Evolutionary conservation across 768 basidiomycete species (phyloP).

Genomic region (Termitomyces sp.): DNA sequence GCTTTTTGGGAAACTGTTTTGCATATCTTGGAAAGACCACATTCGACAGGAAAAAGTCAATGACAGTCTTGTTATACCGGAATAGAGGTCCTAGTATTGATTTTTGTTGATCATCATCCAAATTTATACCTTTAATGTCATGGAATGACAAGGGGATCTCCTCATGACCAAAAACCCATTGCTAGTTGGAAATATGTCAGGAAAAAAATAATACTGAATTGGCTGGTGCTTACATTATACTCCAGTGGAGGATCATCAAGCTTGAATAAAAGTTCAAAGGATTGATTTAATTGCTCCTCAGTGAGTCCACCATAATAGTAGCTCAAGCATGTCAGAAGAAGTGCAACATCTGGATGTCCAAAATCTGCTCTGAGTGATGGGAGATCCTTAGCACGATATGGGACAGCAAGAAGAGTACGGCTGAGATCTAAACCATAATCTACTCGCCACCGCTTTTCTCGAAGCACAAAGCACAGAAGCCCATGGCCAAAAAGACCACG

Average conservation of each 20-base stretch:
- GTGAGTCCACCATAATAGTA: not conserved
- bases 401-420: not conserved
- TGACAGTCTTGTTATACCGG: constrained; percentile 25
- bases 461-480: not conserved
- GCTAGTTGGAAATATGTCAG: not conserved
- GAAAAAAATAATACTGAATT: not conserved
- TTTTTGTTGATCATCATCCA: constrained; percentile 28
- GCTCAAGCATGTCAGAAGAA: not conserved
- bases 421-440: not conserved
- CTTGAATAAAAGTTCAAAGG: not conserved
- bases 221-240: not conserved
- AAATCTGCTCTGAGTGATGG: not conserved
- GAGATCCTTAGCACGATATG: not conserved
- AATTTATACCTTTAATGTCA: constrained; percentile 34
- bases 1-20: not conserved
- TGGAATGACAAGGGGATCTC: constrained; percentile 24
- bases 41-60: constrained; percentile 20
- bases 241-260: not conserved
- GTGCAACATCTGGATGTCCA: not conserved
- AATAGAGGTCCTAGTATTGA: constrained; percentile 27
- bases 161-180: constrained; percentile 3
- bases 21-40: not conserved
- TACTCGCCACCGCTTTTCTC: not conserved
- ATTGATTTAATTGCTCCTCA: not conserved
- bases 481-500: not conserved